A percentile compares a stretch with the other conserved stretches of the same genome.
These are phyloP conservation scores for Aspergillus sparsus DNA, from an alignment of 495 filamentous ascomycete genomes.

Conservation along the genomic window DNA sequence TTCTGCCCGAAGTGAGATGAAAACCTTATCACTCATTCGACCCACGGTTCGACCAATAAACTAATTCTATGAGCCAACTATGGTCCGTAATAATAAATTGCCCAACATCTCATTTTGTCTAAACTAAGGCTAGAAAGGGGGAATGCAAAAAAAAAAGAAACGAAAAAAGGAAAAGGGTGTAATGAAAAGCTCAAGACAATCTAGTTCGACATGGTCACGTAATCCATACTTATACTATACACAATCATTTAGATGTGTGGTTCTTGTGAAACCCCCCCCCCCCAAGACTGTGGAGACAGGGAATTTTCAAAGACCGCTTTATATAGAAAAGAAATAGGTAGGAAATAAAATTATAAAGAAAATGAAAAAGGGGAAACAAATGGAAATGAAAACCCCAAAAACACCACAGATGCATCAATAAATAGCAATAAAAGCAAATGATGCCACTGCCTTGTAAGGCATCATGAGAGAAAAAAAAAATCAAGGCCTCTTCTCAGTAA, in stretches of 20 bases:
- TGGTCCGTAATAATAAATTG: background rate
- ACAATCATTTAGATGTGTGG: conserved; percentile 21
- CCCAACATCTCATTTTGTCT: conserved; percentile 15
- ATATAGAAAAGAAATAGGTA: conserved; percentile 7
- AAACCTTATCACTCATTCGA: conserved; percentile 7
- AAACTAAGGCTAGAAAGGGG: conserved; percentile 14
- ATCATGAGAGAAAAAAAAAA: background rate
- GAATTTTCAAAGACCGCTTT: background rate
- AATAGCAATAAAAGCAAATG: conserved; percentile 11
- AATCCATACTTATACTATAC: conserved; percentile 26
- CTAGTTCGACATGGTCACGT: conserved; percentile 24
- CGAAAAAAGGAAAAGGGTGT: conserved; percentile 12
- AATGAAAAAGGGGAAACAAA: conserved; percentile 16
- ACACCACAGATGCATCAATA: conserved; percentile 15
- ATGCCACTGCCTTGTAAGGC: conserved; percentile 1
- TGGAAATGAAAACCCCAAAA: conserved; percentile 13
- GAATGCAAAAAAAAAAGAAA: conserved; percentile 4
- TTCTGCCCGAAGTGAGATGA: conserved; percentile 9
- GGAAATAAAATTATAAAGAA: conserved; percentile 3
- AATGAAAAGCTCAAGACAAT: conserved; percentile 16
- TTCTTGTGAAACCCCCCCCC: conserved; percentile 1
- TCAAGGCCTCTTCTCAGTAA: background rate
- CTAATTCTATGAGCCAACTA: background rate
- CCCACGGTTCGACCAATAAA: conserved; percentile 8
- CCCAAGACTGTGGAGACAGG: background rate